Evolutionary conservation across 73 alveolate genomes (phyloP).

Genomic region (Durusdinium trenchii): DNA sequence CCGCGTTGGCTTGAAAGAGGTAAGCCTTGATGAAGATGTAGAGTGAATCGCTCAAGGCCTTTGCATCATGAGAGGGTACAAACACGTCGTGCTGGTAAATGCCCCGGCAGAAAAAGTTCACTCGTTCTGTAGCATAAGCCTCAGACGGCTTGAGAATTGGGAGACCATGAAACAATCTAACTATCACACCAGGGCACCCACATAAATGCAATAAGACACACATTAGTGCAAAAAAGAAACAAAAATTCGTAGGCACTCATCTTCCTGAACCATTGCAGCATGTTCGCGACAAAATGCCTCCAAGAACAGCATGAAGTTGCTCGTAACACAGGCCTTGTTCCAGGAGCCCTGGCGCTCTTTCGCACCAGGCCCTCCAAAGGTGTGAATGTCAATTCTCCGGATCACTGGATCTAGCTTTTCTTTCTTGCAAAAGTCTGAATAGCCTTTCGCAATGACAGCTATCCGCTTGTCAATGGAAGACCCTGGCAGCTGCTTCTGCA

Average conservation of each 20-base stretch:
- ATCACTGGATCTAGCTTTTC: not conserved
- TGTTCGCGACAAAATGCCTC: not conserved
- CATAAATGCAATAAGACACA: too few relatives aligned
- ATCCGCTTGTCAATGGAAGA: not conserved
- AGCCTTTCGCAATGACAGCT: not conserved
- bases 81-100: not conserved
- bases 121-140: not conserved
- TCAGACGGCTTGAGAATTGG: too few relatives aligned
- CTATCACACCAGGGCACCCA: not conserved
- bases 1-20: not conserved
- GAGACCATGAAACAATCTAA: too few relatives aligned
- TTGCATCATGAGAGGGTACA: not conserved
- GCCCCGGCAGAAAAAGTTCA: not conserved
- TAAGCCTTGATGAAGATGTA: not conserved
- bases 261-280: not conserved
- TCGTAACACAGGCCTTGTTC: constrained; percentile 13
- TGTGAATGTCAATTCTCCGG: not conserved
- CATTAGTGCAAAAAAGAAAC: not conserved
- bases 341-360: not conserved
- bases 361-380: not conserved
- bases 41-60: not conserved
- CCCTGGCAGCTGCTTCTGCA: not conserved
- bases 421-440: not conserved
- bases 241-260: not conserved
- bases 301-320: not conserved